These are phyloP conservation scores for Noccaea caerulescens DNA, from an alignment of 345 rosid species.

Conservation along the genomic window DNA sequence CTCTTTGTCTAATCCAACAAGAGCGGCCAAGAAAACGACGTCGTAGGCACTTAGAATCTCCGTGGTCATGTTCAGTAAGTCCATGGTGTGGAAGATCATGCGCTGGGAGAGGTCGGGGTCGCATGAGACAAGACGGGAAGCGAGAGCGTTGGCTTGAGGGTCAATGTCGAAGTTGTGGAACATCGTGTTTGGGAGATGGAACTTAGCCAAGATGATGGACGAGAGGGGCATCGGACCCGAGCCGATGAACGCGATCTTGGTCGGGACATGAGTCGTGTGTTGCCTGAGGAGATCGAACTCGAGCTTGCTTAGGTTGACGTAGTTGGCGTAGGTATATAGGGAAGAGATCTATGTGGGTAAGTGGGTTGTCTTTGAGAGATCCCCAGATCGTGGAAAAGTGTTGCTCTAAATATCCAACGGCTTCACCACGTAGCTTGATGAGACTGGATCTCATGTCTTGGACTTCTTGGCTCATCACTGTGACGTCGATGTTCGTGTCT, in stretches of 20 bases:
- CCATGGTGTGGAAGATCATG: neutral
- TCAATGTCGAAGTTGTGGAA: neutral
- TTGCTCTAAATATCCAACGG: too few relatives aligned
- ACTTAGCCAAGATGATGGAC: neutral
- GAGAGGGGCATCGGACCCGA: neutral
- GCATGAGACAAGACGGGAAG: neutral
- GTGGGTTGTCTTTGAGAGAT: too few relatives aligned
- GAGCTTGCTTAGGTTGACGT: neutral
- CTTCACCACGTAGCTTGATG: too few relatives aligned
- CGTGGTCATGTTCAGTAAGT: neutral
- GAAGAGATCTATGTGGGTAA: neutral
- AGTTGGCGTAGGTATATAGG: neutral
- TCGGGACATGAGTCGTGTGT: neutral
- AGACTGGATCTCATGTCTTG: too few relatives aligned
- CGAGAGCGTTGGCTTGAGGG: neutral
- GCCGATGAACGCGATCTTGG: neutral
- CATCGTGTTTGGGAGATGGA: neutral
- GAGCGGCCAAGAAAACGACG: neutral
- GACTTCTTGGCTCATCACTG: too few relatives aligned
- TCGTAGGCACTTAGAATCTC: neutral
- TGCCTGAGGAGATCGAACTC: neutral
- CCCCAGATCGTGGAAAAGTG: too few relatives aligned
- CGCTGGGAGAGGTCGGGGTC: neutral
- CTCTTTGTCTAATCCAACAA: neutral
- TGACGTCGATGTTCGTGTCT: too few relatives aligned